Conservation (phyloP, 805 yeast species). For the Torulaspora franciscae region DNA sequence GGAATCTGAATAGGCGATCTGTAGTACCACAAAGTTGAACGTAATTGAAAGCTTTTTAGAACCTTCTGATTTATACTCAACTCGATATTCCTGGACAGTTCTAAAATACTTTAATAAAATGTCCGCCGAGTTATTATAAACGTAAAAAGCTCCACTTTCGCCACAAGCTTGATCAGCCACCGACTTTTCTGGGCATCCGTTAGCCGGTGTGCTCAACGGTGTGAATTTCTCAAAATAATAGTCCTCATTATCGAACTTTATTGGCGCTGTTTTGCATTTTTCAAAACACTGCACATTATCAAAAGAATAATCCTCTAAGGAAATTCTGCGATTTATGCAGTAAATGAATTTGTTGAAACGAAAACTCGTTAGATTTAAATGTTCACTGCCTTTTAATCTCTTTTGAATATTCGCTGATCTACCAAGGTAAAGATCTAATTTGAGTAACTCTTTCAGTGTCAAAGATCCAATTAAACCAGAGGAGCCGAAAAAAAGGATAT, state of each 20-base stretch:
- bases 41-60: constrained; percentile 3
- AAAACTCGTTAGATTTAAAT: constrained; percentile 3
- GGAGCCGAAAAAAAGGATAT: constrained; percentile 21
- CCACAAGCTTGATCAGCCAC: background rate
- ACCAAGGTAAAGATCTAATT: constrained; percentile 13
- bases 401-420: constrained; percentile 5
- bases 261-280: constrained; percentile 1
- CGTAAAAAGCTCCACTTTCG: constrained; percentile 3
- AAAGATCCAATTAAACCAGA: constrained; percentile 24
- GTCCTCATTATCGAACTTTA: constrained; percentile 1
- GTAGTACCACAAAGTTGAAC: constrained; percentile 11
- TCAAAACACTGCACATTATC: constrained; percentile 6
- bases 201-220: constrained; percentile 7
- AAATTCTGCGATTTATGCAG: constrained; percentile 9
- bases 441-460: constrained; percentile 14
- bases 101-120: constrained; percentile 4
- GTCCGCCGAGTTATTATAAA: constrained; percentile 6
- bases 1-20: constrained; percentile 14
- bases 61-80: constrained; percentile 5
- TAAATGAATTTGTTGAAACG: constrained; percentile 9
- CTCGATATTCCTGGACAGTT: constrained; percentile 5
- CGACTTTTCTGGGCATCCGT: constrained; percentile 5
- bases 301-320: background rate
- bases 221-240: constrained; percentile 5
- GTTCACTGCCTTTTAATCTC: constrained; percentile 2